These are phyloP conservation scores for Calamus simplicifolius DNA, from an alignment of 176 grass and related monocot species.

Conservation along the genomic window DNA sequence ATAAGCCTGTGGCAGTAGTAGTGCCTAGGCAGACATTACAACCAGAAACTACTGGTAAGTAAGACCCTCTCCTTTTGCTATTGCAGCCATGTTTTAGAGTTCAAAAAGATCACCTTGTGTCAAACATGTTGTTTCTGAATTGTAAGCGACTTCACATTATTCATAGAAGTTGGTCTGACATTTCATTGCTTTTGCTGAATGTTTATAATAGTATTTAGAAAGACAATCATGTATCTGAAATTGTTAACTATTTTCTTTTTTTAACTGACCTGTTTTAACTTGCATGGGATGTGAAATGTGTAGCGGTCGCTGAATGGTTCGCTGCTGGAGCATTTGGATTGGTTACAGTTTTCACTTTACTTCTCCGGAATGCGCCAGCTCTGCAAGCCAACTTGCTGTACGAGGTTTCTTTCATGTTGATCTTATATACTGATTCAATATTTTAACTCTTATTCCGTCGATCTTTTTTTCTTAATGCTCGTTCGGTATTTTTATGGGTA, in stretches of 20 bases:
- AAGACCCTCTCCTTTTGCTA: neutral
- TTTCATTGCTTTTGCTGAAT: too few species aligned
- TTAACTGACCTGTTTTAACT: neutral
- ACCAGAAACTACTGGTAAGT: slow-evolving; percentile 59
- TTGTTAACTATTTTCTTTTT: too few species aligned
- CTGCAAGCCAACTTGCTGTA: slow-evolving; percentile 97
- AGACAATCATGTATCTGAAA: too few species aligned
- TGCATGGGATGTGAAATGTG: slow-evolving; percentile 5
- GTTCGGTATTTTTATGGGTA: too few species aligned
- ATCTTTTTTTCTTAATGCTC: neutral
- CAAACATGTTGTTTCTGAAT: too few species aligned
- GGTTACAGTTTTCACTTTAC: slow-evolving; percentile 75
- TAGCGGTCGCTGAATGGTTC: slow-evolving; percentile 92
- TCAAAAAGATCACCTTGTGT: too few species aligned
- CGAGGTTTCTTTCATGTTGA: slow-evolving; percentile 57
- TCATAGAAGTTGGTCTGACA: too few species aligned
- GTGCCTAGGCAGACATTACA: slow-evolving; percentile 68
- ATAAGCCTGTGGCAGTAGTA: slow-evolving; percentile 85
- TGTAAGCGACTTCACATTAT: too few species aligned
- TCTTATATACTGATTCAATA: neutral
- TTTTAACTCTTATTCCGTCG: slow-evolving; percentile 17
- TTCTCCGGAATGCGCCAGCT: slow-evolving; percentile 87
- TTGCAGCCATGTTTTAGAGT: too few species aligned
- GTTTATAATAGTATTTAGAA: too few species aligned
- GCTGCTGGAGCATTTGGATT: slow-evolving; percentile 83